These are phyloP conservation scores for Knufia petricola DNA, from an alignment of 2,329 filamentous ascomycete genomes.

Conservation along the genomic window DNA sequence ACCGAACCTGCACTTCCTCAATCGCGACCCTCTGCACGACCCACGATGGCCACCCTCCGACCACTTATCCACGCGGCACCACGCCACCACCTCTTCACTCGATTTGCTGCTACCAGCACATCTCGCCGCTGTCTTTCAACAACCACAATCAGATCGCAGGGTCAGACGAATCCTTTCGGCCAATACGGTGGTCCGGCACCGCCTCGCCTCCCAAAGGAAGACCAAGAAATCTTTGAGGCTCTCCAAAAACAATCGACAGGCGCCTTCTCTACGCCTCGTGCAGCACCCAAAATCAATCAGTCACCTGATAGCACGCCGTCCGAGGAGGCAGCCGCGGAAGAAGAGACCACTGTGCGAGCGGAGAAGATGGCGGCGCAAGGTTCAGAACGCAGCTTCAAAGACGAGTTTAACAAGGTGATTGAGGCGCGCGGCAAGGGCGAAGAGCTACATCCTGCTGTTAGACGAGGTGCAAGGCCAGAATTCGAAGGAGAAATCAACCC, in stretches of 20 bases:
- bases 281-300: constrained; percentile 41
- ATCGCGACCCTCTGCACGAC: no score
- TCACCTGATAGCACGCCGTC: constrained; percentile 32
- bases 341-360: constrained; percentile 18
- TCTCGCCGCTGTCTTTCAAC: constrained; percentile 9
- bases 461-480: constrained; percentile 72
- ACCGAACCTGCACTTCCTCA: no score
- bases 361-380: constrained; percentile 11
- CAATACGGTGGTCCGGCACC: constrained; percentile 50
- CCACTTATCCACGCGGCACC: constrained; percentile 11
- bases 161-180: neutral
- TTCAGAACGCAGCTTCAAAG: constrained; percentile 6
- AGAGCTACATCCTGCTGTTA: constrained; percentile 60
- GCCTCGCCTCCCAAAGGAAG: constrained; percentile 74
- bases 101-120: constrained; percentile 16
- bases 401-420: constrained; percentile 33
- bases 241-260: constrained; percentile 70
- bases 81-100: constrained; percentile 14
- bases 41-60: neutral
- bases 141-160: neutral
- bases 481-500: constrained; percentile 90
- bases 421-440: constrained; percentile 51
- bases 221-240: constrained; percentile 83
- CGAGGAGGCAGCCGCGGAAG: constrained; percentile 17
- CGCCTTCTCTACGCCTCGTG: constrained; percentile 58